Conservation (phyloP, 768 basidiomycete species). For the Omphalotus guepiniiformis region DNA sequence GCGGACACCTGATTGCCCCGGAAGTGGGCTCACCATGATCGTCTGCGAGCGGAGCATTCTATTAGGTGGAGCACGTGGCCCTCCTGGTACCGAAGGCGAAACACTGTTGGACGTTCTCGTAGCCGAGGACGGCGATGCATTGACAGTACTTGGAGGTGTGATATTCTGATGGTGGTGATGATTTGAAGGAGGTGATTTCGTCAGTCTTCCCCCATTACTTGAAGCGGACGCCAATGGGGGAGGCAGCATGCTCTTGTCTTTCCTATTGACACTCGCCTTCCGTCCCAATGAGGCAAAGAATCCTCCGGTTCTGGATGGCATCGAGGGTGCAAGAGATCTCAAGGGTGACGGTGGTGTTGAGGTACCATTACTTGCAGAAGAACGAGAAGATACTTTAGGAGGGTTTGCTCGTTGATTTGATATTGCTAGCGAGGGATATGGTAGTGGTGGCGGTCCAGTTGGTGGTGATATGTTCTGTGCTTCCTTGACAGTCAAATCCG, state of each 20-base stretch:
- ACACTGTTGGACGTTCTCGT: constrained; percentile 20
- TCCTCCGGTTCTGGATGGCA: constrained; percentile 45
- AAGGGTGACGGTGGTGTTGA: constrained; percentile 38
- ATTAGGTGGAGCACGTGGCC: constrained; percentile 65
- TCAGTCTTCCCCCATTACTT: constrained; percentile 31
- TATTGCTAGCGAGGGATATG: constrained; percentile 67
- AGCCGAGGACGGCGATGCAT: constrained; percentile 18
- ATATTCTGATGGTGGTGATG: constrained; percentile 21
- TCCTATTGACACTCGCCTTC: constrained; percentile 55
- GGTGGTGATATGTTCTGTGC: constrained; percentile 48
- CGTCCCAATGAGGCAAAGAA: constrained; percentile 77
- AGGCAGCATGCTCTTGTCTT: constrained; percentile 17
- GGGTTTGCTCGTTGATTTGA: constrained; percentile 26
- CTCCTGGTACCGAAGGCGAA: constrained; percentile 62
- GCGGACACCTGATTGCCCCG: constrained; percentile 17
- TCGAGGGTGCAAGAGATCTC: constrained; percentile 44
- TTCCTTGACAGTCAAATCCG: constrained; percentile 55
- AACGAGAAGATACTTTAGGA: constrained; percentile 27
- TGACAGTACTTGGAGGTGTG: too few relatives aligned
- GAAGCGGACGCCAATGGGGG: constrained; percentile 18
- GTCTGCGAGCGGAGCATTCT: constrained; percentile 68
- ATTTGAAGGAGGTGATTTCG: constrained; percentile 34
- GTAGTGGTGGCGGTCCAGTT: constrained; percentile 57
- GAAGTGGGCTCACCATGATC: constrained; percentile 39
- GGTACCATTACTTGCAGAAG: constrained; percentile 5